Conservation (phyloP, 495 filamentous ascomycete genomes). For the Thozetella sp. region DNA sequence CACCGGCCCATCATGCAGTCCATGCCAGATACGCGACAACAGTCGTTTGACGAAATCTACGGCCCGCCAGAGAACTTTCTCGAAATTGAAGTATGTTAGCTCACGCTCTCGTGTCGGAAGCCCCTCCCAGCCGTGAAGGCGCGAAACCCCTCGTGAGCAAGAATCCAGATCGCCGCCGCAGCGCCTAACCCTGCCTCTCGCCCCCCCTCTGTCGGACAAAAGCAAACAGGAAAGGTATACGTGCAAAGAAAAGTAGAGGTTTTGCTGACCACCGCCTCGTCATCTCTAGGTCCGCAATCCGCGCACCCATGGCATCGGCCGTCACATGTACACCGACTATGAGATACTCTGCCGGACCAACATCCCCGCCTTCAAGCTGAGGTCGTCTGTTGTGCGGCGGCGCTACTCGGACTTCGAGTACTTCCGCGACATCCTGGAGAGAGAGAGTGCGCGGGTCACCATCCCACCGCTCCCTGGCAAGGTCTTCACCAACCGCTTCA, state of each 20-base stretch:
- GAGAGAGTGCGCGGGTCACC: constrained; percentile 89
- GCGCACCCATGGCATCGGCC: constrained; percentile 91
- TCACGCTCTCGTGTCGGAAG: no score
- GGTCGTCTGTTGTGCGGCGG: constrained; percentile 78
- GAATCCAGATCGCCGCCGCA: no score
- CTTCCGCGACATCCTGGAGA: constrained; percentile 97
- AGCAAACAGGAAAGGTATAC: no score
- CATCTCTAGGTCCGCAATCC: constrained; percentile 81
- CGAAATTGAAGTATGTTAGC: constrained; percentile 81
- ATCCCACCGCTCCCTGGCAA: constrained; percentile 96
- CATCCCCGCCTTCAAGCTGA: constrained; percentile 96
- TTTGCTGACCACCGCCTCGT: background rate
- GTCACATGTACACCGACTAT: constrained; percentile 98
- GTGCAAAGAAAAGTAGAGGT: no score
- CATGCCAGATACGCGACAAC: constrained; percentile 81
- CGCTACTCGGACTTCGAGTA: constrained; percentile 98
- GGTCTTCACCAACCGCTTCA: constrained; percentile 98
- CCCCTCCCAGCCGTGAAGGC: no score
- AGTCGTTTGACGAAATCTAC: constrained; percentile 99
- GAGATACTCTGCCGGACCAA: constrained; percentile 97
- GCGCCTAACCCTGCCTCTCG: no score
- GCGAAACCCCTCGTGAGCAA: no score
- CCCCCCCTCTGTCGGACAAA: no score
- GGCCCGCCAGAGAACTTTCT: constrained; percentile 98
- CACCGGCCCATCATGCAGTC: constrained; percentile 70